These are phyloP conservation scores for Aspergillus ellipticus DNA, from an alignment of 495 filamentous ascomycete species.

Conservation along the genomic window DNA sequence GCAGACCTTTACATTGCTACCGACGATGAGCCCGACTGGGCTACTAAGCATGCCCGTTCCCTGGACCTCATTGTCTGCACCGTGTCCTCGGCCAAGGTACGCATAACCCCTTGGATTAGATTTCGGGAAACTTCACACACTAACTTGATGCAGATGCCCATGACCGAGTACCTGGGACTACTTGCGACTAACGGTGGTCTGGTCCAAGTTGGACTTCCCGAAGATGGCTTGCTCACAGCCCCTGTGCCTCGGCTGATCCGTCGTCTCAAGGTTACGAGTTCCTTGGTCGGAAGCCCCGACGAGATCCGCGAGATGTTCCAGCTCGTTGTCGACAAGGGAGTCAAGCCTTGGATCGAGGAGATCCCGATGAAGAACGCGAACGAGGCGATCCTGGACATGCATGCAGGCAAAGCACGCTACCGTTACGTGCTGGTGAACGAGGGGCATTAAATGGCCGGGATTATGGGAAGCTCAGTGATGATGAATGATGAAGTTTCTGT, in stretches of 20 bases:
- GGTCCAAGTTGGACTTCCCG: conserved; percentile 74
- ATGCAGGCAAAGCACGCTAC: conserved; percentile 67
- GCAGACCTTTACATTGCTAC: conserved; percentile 77
- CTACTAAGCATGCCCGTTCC: conserved; percentile 55
- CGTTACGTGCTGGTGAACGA: conserved; percentile 72
- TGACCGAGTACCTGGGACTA: conserved; percentile 64
- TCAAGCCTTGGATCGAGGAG: conserved; percentile 70
- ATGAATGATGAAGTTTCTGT: conserved; percentile 1
- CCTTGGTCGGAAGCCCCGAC: conserved; percentile 63
- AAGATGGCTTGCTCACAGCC: conserved; percentile 61
- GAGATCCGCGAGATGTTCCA: conserved; percentile 82
- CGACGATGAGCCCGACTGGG: conserved; percentile 73
- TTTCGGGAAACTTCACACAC: neutral
- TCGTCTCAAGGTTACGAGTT: conserved; percentile 65
- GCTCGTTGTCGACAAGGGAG: conserved; percentile 65
- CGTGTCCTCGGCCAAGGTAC: conserved; percentile 61
- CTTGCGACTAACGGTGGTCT: conserved; percentile 67
- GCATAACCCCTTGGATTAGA: neutral
- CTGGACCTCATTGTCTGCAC: conserved; percentile 82
- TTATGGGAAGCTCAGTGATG: neutral
- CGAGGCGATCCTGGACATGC: conserved; percentile 66
- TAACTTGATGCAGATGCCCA: conserved; percentile 55
- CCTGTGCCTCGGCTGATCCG: conserved; percentile 61
- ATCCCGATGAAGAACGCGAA: conserved; percentile 74
- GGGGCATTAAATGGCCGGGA: conserved; percentile 7